Base-by-base conservation (phyloP, 177 flowering plant genomes). In the Tripterygium wilfordii region DNA sequence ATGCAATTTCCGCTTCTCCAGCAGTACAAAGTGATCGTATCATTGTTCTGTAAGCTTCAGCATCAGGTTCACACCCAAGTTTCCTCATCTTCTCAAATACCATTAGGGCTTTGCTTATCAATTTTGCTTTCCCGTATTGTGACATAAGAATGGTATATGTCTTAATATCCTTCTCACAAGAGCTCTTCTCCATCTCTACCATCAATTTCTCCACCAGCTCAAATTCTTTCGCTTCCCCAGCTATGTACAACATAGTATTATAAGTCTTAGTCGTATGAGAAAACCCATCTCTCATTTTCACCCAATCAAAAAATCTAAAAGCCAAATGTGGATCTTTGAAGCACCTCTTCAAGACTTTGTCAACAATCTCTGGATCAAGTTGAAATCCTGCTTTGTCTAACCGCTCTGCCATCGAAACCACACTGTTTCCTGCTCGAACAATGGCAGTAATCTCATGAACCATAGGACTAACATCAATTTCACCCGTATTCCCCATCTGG, bases 271-370 rank as follows among this genome's bases (percentile, higher is more conserved):
- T 75, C 0, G 83, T 75, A 52, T 72, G 82, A 48, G 54, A 23
- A 68, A 76, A 74, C 48, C 77, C 81, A 24, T 68, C 60, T 58
- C 47, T 60, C 37, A 33, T 35, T 63, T 70, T 77, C 56, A 79
- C 77, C 94, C 91, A 87, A 38, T 69, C 61, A 56, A 85, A 87
- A 70, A 87, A 80, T 65, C 81, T 71, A 23, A 67, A 36, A 35
- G 82, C 96, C 50, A 68, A 75, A 56, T 65, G 67, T 7, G 95
- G 85, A 22, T 77, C 83, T 56, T 79, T 79, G 43, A 78, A 86
- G 67, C 95, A 83, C 65, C 94, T 73, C 61, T 83, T 82, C 70
- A 89, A 53, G 9, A 86, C 95, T 55, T 70, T 82, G 57, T 77
- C 86, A 20, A 83, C 95, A 64, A 80, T 53, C 48, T 75, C 80